These are phyloP conservation scores for Pythium periplocum DNA, from an alignment of 352 stramenopile species.

Conservation along the genomic window DNA sequence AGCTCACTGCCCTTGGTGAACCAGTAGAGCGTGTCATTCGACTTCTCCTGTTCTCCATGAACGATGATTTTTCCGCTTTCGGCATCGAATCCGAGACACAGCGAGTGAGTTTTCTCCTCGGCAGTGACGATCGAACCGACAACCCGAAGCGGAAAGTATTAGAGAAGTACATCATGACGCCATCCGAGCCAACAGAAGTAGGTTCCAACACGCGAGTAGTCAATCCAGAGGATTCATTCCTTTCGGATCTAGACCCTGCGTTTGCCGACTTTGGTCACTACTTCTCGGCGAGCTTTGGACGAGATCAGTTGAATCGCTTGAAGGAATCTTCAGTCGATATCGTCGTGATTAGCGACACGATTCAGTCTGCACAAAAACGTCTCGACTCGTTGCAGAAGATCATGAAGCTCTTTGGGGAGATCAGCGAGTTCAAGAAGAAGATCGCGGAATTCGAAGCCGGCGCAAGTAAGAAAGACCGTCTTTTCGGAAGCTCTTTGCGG, in stretches of 20 bases:
- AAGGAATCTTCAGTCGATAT: conserved; percentile 40
- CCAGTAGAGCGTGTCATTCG: conserved; percentile 36
- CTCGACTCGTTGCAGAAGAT: conserved; percentile 76
- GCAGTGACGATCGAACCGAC: conserved; percentile 33
- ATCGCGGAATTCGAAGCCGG: conserved; percentile 68
- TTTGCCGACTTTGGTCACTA: conserved; percentile 30
- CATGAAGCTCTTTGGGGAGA: conserved; percentile 65
- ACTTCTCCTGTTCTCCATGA: conserved; percentile 53
- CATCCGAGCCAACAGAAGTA: neutral
- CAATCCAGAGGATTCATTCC: conserved; percentile 25
- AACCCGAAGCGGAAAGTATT: conserved; percentile 37
- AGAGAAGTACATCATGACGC: conserved; percentile 38
- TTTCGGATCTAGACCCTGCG: conserved; percentile 57
- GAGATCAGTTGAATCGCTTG: conserved; percentile 34
- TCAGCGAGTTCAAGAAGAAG: conserved; percentile 67
- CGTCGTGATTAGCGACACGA: conserved; percentile 31
- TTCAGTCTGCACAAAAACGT: conserved; percentile 48
- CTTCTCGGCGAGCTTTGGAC: conserved; percentile 41
- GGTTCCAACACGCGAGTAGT: neutral
- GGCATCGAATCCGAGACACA: conserved; percentile 64
- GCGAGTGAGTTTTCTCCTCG: conserved; percentile 67
- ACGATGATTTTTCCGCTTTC: conserved; percentile 62
- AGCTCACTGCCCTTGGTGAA: conserved; percentile 22
- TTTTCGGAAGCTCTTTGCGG: conserved; percentile 70
- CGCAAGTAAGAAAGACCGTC: conserved; percentile 64